Conservation (phyloP, 2,329 filamentous ascomycete species). For the Neonectria faginata region DNA sequence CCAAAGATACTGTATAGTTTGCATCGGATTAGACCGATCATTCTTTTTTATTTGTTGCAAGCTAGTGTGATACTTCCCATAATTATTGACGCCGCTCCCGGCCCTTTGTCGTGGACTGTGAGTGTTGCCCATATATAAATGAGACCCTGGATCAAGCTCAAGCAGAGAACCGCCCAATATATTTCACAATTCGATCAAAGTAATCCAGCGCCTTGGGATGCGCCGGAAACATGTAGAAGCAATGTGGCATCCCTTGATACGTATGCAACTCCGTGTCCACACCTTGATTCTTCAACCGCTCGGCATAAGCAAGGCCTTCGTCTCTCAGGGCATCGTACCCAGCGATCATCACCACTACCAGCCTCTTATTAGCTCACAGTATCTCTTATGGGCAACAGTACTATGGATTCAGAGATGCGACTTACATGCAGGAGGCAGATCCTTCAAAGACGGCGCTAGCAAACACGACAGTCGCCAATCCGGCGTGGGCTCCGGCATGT, state of each 20-base stretch:
- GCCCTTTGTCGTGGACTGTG: not conserved
- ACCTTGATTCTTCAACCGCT: constrained; percentile 49
- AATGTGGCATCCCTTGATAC: constrained; percentile 53
- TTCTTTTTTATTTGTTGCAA: not conserved
- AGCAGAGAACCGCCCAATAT: constrained; percentile 14
- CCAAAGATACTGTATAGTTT: not conserved
- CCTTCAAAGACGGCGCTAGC: constrained; percentile 47
- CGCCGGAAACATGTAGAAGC: constrained; percentile 41
- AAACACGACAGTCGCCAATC: constrained; percentile 49
- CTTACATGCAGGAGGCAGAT: constrained; percentile 51
- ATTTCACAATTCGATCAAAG: constrained; percentile 22
- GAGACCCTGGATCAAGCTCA: not conserved
- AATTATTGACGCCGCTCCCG: not conserved
- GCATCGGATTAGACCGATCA: not conserved
- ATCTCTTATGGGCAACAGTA: too few relatives aligned
- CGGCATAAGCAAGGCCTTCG: constrained; percentile 54
- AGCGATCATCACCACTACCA: constrained; percentile 50
- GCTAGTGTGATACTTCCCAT: not conserved
- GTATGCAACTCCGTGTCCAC: constrained; percentile 48
- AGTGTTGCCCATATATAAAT: not conserved
- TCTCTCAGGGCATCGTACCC: constrained; percentile 53
- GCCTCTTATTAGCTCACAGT: constrained; percentile 6
- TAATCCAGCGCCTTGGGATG: constrained; percentile 32
- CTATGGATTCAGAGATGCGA: constrained; percentile 9
- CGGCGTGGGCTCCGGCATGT: constrained; percentile 44